Percentiles rank a stretch among this genome's conserved stretches.
Conservation (phyloP, 202 grass and related monocot genomes). For the Schoenoplectus triqueter region DNA sequence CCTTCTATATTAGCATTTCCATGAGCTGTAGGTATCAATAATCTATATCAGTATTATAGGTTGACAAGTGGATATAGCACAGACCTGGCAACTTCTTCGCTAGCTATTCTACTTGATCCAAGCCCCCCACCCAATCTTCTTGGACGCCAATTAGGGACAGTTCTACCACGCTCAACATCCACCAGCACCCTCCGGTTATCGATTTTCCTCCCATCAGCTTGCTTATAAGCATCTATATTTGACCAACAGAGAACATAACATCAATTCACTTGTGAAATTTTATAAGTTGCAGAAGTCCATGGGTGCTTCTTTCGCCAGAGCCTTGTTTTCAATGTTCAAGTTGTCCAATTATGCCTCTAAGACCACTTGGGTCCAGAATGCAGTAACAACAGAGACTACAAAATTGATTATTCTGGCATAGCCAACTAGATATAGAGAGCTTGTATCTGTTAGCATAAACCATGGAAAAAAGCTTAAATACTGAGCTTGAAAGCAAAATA, state of each 20-base stretch:
- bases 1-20: neutral
- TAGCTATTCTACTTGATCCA: constrained; percentile 84
- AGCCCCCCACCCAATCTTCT: constrained; percentile 96
- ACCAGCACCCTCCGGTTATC: constrained; percentile 80
- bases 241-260: constrained; percentile 19
- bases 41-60: neutral
- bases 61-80: constrained; percentile 22
- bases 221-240: constrained; percentile 85
- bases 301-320: neutral
- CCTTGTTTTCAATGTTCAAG: neutral
- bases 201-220: constrained; percentile 91
- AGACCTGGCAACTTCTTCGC: constrained; percentile 66
- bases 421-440: neutral
- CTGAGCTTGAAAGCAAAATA: neutral
- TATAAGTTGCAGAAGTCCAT: neutral
- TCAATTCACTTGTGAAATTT: neutral
- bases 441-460: neutral
- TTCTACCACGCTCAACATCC: constrained; percentile 96
- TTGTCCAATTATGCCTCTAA: neutral
- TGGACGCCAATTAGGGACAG: constrained; percentile 89
- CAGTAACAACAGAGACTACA: neutral
- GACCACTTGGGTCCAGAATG: neutral
- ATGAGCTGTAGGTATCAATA: neutral
- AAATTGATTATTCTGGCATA: neutral
- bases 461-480: neutral